These are phyloP conservation scores for Mrakia blollopis DNA, from an alignment of 768 basidiomycete species.

Conservation along the genomic window DNA sequence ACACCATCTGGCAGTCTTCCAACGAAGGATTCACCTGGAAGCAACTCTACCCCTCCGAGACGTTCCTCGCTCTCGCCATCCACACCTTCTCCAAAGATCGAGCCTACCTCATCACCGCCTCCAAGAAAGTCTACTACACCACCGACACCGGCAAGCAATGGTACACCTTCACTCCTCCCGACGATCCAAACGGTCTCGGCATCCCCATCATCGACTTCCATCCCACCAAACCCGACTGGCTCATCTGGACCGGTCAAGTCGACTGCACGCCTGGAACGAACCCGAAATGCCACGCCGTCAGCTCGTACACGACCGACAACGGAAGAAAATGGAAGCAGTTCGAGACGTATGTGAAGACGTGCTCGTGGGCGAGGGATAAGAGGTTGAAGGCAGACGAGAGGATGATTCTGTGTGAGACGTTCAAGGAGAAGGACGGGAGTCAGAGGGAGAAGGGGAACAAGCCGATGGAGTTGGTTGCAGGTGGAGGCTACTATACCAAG, in stretches of 20 bases:
- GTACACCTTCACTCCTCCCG: slow-evolving; percentile 57
- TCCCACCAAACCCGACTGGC: slow-evolving; percentile 63
- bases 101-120: slow-evolving; percentile 80
- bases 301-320: slow-evolving; percentile 52
- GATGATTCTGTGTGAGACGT: slow-evolving; percentile 90
- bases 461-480: slow-evolving; percentile 72
- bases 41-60: slow-evolving; percentile 56
- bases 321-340: slow-evolving; percentile 61
- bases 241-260: slow-evolving; percentile 82
- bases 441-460: slow-evolving; percentile 62
- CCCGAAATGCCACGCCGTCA: slow-evolving; percentile 64
- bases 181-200: slow-evolving; percentile 71
- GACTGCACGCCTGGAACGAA: slow-evolving; percentile 54
- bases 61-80: slow-evolving; percentile 78
- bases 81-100: slow-evolving; percentile 73
- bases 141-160: slow-evolving; percentile 75
- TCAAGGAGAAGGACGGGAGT: slow-evolving; percentile 69
- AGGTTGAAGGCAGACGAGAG: slow-evolving; percentile 72
- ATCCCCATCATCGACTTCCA: slow-evolving; percentile 80
- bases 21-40: slow-evolving; percentile 94
- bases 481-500: slow-evolving; percentile 63
- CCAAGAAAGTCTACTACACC: slow-evolving; percentile 64
- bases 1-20: slow-evolving; percentile 83
- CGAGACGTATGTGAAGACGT: slow-evolving; percentile 82
- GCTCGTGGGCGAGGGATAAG: slow-evolving; percentile 82